phyloP scores from a whole-genome alignment of 2,329 filamentous ascomycete genomes.

The Cladosporium sp. region DNA sequence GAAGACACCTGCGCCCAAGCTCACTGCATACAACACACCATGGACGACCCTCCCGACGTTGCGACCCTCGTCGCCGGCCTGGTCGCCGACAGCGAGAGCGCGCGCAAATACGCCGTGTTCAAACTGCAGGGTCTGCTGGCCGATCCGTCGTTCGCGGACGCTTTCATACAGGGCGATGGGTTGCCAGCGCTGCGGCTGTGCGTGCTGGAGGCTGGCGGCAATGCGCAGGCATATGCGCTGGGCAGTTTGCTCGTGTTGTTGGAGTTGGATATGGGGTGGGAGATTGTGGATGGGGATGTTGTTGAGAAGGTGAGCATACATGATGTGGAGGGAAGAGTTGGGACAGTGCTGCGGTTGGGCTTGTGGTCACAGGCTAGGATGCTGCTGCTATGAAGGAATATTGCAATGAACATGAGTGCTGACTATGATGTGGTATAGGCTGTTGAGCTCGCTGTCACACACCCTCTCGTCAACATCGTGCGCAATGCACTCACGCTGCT shows the following conservation, averaged over 20 bases:
- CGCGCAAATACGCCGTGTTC: slow-evolving; percentile 98
- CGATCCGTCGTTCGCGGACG: slow-evolving; percentile 93
- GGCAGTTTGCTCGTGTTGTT: slow-evolving; percentile 84
- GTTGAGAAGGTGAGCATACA: slow-evolving; percentile 61
- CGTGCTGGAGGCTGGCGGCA: slow-evolving; percentile 82
- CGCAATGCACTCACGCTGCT: slow-evolving; percentile 96
- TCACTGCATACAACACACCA: slow-evolving; percentile 21
- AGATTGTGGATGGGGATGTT: slow-evolving; percentile 75
- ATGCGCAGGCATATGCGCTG: slow-evolving; percentile 92
- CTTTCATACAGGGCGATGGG: slow-evolving; percentile 90
- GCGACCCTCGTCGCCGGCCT: slow-evolving; percentile 54
- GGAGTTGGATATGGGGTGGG: slow-evolving; percentile 98
- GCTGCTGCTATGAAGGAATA: neutral
- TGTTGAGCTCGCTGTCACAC: slow-evolving; percentile 89
- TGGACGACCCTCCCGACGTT: slow-evolving; percentile 40
- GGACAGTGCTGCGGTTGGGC: neutral
- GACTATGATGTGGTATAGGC: slow-evolving; percentile 51
- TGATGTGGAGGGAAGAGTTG: neutral
- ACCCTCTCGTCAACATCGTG: slow-evolving; percentile 95
- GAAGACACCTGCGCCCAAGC: neutral
- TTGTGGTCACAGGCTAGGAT: neutral
- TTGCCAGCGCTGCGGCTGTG: slow-evolving; percentile 78
- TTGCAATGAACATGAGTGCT: slow-evolving; percentile 1
- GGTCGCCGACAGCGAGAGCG: slow-evolving; percentile 74
- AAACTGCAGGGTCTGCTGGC: slow-evolving; percentile 94